Evolutionary conservation across 441 rosid genomes (phyloP).

Genomic region (Syzygium syzygioides): DNA sequence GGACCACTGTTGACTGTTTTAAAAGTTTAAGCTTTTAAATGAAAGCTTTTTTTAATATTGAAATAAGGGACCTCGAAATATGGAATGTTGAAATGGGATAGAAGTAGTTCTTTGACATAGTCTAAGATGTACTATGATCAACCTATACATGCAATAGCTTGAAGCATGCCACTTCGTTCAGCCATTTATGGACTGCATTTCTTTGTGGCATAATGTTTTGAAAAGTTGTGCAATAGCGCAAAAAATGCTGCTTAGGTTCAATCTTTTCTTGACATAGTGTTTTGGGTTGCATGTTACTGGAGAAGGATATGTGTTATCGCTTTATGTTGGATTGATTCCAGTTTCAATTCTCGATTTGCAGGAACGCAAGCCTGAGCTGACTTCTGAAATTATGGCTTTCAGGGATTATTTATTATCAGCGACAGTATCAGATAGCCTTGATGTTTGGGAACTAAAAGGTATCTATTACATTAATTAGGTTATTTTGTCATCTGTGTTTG

Average conservation of each 20-base stretch:
- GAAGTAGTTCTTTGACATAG: neutral
- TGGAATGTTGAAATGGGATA: neutral
- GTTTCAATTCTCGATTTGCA: conserved; percentile 20
- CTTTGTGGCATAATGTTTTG: neutral
- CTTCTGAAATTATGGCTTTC: conserved; percentile 90
- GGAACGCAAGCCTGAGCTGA: conserved; percentile 95
- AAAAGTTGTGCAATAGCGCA: neutral
- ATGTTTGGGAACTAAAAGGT: conserved; percentile 99
- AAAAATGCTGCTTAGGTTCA: neutral
- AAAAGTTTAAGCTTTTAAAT: neutral
- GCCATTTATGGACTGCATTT: neutral
- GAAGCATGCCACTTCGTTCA: neutral
- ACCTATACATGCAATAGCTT: neutral
- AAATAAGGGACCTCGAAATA: neutral
- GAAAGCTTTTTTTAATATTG: neutral
- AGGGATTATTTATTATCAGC: conserved; percentile 92
- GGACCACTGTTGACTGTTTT: neutral
- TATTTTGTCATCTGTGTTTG: neutral
- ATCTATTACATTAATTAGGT: neutral
- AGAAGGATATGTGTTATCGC: conserved; percentile 10
- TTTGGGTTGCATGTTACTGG: neutral
- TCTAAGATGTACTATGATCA: neutral
- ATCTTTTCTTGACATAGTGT: neutral
- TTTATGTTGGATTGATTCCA: neutral
- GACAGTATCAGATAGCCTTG: conserved; percentile 88